Evolutionary conservation across 73 alveolate genomes (phyloP).

Genomic region (Stentor roeselii): DNA sequence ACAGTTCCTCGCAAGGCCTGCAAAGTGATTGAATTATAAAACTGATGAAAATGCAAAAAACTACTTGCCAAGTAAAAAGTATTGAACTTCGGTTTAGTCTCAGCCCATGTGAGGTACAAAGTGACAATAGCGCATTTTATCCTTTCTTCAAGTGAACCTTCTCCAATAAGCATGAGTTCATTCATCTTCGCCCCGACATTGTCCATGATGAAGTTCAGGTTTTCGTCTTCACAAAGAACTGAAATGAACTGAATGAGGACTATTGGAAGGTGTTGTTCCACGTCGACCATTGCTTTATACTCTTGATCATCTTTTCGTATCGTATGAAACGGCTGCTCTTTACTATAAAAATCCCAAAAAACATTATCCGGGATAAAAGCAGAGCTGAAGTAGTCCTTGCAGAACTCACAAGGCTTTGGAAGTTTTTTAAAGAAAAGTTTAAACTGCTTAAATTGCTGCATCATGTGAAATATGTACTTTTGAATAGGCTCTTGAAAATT

Average conservation of each 20-base stretch:
- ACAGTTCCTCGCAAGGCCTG: neutral
- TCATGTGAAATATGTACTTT: neutral
- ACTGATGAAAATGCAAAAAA: neutral
- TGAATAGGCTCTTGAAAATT: neutral
- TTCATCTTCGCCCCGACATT: neutral
- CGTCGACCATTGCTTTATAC: neutral
- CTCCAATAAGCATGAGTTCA: slow-evolving; percentile 4
- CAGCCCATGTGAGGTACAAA: neutral
- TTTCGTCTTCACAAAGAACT: slow-evolving; percentile 1
- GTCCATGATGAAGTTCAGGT: neutral
- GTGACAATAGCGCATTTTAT: neutral
- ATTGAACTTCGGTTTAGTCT: neutral
- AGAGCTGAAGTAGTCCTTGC: slow-evolving; percentile 12
- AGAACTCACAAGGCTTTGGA: neutral
- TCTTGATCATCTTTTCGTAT: no score
- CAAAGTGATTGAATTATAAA: neutral
- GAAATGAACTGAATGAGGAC: slow-evolving; percentile 2
- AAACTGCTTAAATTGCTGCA: neutral
- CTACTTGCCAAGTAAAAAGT: neutral
- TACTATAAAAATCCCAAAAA: neutral
- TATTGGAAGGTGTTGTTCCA: neutral
- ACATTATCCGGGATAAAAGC: slow-evolving; percentile 10
- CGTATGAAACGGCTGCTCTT: no score
- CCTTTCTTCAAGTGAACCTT: neutral
- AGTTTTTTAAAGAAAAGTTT: neutral